Conservation (phyloP, 75 land plant genomes). For the Cunninghamia lanceolata region DNA sequence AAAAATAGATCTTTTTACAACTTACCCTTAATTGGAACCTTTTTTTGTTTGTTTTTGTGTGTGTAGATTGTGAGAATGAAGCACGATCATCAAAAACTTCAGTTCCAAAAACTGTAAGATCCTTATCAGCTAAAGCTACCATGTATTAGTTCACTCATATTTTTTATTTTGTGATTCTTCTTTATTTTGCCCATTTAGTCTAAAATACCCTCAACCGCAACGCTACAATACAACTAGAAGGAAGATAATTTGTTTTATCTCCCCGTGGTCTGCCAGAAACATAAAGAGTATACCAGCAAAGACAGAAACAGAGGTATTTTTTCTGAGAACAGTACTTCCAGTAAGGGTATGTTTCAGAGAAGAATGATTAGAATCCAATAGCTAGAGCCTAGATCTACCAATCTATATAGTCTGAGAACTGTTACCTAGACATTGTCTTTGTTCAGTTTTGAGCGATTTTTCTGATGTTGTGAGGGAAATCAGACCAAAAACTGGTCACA, state of each 20-base stretch:
- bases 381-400: background rate
- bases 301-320: background rate
- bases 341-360: background rate
- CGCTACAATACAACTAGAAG: background rate
- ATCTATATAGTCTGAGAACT: background rate
- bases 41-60: background rate
- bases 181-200: background rate
- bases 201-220: background rate
- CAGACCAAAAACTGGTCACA: too few relatives aligned
- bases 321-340: background rate
- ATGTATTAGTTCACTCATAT: background rate
- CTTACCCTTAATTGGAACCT: background rate
- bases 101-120: slow-evolving; percentile 84
- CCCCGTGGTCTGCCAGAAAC: background rate
- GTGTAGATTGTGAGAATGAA: slow-evolving; percentile 78
- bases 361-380: background rate
- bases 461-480: too few relatives aligned
- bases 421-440: too few relatives aligned
- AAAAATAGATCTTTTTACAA: background rate
- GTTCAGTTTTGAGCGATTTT: too few relatives aligned
- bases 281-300: background rate
- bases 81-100: slow-evolving; percentile 73
- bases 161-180: background rate
- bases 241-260: background rate
- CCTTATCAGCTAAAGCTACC: background rate